Evolutionary conservation across 1,284 basidiomycete species (phyloP), one percentile per base, ranked within the genome.

Genomic region (Sanghuangporus baumii): DNA sequence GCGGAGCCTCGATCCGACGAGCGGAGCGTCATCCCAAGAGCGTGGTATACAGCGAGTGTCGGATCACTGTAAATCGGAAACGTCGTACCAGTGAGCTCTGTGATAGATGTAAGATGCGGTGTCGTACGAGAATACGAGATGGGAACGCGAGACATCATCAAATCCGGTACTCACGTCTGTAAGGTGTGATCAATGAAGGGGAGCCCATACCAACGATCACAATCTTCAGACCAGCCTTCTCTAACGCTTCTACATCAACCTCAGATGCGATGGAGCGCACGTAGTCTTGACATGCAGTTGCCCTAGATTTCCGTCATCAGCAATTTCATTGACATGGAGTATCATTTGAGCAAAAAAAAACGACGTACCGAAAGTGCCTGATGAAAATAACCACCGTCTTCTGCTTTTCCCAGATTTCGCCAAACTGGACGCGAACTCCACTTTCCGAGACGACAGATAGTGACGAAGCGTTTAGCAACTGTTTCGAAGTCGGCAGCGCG

Each of bases 241-340:
- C 80, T 55, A 90, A 78, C 3, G 80, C 78, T 51, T 79, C 80
- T 9, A 77, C 75, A 55, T 83, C 75, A 43, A 86, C 78, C 52
- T 79, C 76, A 18, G 77, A 73, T 62, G 81, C 71, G 63, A 94
- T 78, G 38, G 85, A 86, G 59, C 84, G 80, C 78, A 94, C 85
- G 73, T 95, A 96, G 71, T 94, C 91, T 71, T 93, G 91, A 72
- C 91, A 93, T 37, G 86, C 75, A 2, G 89, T 86, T 69, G 91
- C 94, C 79, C 82, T 83, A 59, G 1, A 43, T 18, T 52, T 55
- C 20, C n/a, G 52, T 16, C 46, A 9, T 51, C 38, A 51, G 37
- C 3, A 40, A 46, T 59, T 50, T 70, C 41, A 57, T 67, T 36
- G 59, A 37, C 26, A 47, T 64, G 57, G 64, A 61, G 37, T 12